Percentiles rank a stretch among this genome's conserved stretches.
Evolutionary conservation across 2,329 filamentous ascomycete genomes (phyloP).

Genomic region (Colletotrichum godetiae): DNA sequence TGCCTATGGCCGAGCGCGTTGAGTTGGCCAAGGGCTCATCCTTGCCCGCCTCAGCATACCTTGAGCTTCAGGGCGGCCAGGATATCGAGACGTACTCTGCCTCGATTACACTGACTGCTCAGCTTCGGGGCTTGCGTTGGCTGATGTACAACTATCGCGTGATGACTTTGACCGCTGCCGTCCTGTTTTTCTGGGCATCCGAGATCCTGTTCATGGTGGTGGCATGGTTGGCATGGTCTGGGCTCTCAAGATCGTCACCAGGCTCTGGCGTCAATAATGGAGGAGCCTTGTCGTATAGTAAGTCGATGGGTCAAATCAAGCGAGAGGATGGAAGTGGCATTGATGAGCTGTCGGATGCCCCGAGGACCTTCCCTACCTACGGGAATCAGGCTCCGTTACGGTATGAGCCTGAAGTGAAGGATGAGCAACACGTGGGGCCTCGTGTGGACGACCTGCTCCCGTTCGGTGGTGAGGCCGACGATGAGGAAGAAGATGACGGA

Average conservation of each 20-base stretch:
- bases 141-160: constrained; percentile 88
- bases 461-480: constrained; percentile 56
- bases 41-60: constrained; percentile 58
- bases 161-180: constrained; percentile 75
- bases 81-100: constrained; percentile 82
- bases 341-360: constrained; percentile 51
- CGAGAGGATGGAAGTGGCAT: constrained; percentile 44
- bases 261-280: constrained; percentile 37
- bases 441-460: constrained; percentile 48
- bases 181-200: constrained; percentile 78
- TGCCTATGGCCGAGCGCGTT: constrained; percentile 80
- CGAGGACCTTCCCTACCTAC: constrained; percentile 57
- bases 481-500: constrained; percentile 46
- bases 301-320: constrained; percentile 33
- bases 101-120: constrained; percentile 76
- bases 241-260: constrained; percentile 27
- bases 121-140: constrained; percentile 81
- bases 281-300: constrained; percentile 18
- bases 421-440: constrained; percentile 39
- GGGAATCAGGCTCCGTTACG: constrained; percentile 54
- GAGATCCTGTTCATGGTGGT: constrained; percentile 76
- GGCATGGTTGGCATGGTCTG: constrained; percentile 70
- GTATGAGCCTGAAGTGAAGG: constrained; percentile 52
- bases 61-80: constrained; percentile 77
- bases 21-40: constrained; percentile 63